Evolutionary conservation across 2,329 filamentous ascomycete genomes (phyloP), one percentile per base, ranked within the genome.

Genomic region (Cryphonectria naterciae): DNA sequence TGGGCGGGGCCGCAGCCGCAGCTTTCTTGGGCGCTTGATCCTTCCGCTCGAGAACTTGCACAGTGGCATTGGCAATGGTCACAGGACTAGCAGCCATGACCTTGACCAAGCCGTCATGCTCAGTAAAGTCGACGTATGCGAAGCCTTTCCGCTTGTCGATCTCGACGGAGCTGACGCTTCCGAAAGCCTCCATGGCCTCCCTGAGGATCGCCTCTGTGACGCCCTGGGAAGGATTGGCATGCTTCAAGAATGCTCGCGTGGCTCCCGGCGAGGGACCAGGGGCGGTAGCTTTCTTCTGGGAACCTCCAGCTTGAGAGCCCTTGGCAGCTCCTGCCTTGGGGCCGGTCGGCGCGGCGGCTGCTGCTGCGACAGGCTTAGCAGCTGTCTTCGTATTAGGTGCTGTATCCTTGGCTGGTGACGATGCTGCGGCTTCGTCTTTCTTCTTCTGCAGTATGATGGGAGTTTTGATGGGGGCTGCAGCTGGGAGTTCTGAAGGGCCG

Each of bases 91-190:
- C 93, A 22, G 89, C 87, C 77, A 97, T 90, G 6, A 95, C 95
- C 77, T 93, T 94, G 76, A 88, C 88, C 37, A 98, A 85, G 13
- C 88, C 86, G 11, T 91, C 89, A 0, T 91, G 86, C 32, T 94
- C 90, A 13, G 88, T 87, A 82, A 98, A 98, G 74, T 97, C 93
- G 54, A 97, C 91, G 78, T 98, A 97, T 2, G 94, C 95, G 77
- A 97, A 97, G 0, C 94, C 94, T 80, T 98, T 98, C 77, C 95
- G 92, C 80, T 94, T 95, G 79, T 98, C 95, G 68, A 98, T 95
- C 76, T 98, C 95, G 25, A 97, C 93, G 74, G 89, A 92, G 0
- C 88, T 88, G 62, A 98, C 88, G 1, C 87, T 80, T 1, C 95
- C 95, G 75, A 94, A 97, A 0, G 83, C 81, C 61, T 90, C 86